Conservation (phyloP, 768 basidiomycete species). For the Cystofilobasidium bisporidii region DNA sequence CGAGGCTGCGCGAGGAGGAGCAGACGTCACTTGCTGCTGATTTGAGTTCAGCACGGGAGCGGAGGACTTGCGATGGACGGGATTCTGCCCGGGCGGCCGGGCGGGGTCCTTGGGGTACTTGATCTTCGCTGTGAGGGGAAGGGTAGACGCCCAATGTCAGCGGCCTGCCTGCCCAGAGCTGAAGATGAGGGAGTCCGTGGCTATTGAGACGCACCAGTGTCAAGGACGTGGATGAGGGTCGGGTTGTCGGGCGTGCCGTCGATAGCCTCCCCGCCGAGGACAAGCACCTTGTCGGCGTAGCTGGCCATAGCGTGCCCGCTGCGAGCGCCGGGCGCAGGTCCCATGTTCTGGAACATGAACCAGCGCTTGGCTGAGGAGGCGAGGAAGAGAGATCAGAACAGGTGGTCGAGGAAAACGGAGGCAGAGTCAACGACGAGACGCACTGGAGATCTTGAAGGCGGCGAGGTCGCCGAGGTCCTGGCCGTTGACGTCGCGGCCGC, state of each 20-base stretch:
- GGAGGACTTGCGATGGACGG: constrained; percentile 28
- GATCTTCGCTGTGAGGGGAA: constrained; percentile 62
- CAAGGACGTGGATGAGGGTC: constrained; percentile 74
- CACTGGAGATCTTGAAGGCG: constrained; percentile 94
- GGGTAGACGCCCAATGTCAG: no score
- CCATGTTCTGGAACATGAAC: constrained; percentile 99
- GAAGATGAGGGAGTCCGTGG: no score
- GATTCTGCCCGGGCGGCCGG: constrained; percentile 38
- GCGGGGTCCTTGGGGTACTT: constrained; percentile 69
- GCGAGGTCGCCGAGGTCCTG: constrained; percentile 89
- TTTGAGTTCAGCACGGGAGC: constrained; percentile 26
- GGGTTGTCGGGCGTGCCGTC: constrained; percentile 62
- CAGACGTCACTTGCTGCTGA: constrained; percentile 31
- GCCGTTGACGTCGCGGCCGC: constrained; percentile 91
- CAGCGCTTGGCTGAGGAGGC: constrained; percentile 70
- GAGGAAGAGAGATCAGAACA: constrained; percentile 12
- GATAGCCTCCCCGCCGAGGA: constrained; percentile 82
- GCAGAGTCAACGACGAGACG: no score
- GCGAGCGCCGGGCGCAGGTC: constrained; percentile 79
- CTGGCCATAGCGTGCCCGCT: constrained; percentile 99
- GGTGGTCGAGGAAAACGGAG: no score
- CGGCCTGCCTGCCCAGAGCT: no score
- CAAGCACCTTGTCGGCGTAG: constrained; percentile 68
- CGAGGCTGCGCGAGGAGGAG: constrained; percentile 18
- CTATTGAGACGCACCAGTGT: constrained; percentile 86